phyloP scores from a whole-genome alignment of 345 rosid species.

The Syzygium aromaticum region DNA sequence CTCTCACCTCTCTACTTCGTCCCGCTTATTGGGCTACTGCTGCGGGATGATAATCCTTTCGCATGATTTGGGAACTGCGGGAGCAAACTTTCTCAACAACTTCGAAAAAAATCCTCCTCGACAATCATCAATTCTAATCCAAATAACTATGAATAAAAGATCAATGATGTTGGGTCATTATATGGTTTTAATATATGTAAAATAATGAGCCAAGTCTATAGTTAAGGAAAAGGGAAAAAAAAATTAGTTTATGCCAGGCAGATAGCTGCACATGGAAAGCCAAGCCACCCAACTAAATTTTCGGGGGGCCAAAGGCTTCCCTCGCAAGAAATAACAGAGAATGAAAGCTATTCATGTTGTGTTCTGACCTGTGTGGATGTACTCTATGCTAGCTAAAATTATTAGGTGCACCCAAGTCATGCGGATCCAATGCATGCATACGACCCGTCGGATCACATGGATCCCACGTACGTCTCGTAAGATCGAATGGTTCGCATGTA shows the following conservation, averaged over 20 bases:
- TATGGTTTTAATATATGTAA: background rate
- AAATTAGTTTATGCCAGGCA: background rate
- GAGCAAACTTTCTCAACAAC: background rate
- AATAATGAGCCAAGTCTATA: background rate
- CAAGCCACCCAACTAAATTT: background rate
- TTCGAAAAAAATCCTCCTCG: background rate
- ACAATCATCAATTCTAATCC: background rate
- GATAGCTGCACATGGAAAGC: background rate
- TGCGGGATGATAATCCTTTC: background rate
- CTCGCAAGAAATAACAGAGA: background rate
- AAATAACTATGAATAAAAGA: background rate
- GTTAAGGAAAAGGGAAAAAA: background rate
- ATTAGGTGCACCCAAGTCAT: background rate
- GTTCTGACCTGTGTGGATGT: background rate
- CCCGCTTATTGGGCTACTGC: background rate
- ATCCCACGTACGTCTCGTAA: background rate
- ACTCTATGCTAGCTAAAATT: background rate
- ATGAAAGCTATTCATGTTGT: background rate
- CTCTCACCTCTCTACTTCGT: no score
- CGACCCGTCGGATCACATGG: background rate
- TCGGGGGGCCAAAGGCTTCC: background rate
- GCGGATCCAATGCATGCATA: background rate
- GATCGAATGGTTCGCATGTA: background rate
- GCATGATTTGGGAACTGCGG: background rate
- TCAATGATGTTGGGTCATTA: background rate